Percentiles rank a stretch among this genome's conserved stretches.
phyloP scores from a whole-genome alignment of 2,329 filamentous ascomycete genomes.

The Alternaria sp. region DNA sequence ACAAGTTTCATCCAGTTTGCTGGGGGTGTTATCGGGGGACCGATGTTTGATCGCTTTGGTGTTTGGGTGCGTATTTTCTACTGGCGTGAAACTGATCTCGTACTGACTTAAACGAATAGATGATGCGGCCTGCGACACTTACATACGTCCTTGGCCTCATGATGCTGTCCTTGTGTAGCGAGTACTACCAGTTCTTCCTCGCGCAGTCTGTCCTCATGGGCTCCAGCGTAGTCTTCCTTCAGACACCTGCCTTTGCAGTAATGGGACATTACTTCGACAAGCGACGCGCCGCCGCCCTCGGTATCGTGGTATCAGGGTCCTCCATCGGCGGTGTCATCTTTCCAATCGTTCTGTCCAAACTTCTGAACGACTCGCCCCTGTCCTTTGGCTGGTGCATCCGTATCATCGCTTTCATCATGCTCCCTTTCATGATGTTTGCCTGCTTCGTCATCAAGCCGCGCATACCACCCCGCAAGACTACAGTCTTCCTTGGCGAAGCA shows the following conservation, averaged over 20 bases:
- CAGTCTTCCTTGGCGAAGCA: constrained; percentile 34
- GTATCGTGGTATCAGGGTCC: constrained; percentile 56
- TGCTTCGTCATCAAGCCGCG: constrained; percentile 58
- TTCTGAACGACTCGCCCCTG: constrained; percentile 56
- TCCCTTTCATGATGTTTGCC: constrained; percentile 61
- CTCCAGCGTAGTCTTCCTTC: constrained; percentile 57
- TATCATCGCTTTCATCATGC: constrained; percentile 61
- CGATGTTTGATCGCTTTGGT: constrained; percentile 63
- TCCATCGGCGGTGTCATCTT: constrained; percentile 63
- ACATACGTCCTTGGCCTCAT: constrained; percentile 63
- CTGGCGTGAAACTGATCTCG: background rate
- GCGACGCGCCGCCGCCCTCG: constrained; percentile 56
- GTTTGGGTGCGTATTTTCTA: constrained; percentile 37
- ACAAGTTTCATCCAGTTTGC: constrained; percentile 57
- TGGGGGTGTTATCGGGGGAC: constrained; percentile 64
- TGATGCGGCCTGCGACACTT: constrained; percentile 59
- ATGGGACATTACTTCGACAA: constrained; percentile 58
- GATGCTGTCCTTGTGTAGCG: constrained; percentile 61
- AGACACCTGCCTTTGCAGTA: constrained; percentile 54
- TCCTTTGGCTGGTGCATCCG: constrained; percentile 62
- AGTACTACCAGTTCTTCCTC: constrained; percentile 60
- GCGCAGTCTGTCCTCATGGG: constrained; percentile 58
- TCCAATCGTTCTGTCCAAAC: constrained; percentile 42
- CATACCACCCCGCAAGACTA: constrained; percentile 47
- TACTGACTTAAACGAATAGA: constrained; percentile 26